phyloP scores from a whole-genome alignment of 352 stramenopile genomes.

The Bremia lactucae region DNA sequence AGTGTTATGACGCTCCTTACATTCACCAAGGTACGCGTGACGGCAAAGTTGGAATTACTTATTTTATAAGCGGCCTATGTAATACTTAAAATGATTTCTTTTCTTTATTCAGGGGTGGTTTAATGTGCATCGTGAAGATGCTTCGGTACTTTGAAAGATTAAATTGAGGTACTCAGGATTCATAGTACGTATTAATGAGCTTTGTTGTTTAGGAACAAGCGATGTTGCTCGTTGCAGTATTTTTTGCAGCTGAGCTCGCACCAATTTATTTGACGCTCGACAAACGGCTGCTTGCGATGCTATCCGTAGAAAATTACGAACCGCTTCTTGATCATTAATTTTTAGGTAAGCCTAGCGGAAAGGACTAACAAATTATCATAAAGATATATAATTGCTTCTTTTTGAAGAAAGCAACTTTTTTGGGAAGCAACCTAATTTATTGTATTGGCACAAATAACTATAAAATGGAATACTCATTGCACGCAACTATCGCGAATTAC shows the following conservation, averaged over 20 bases:
- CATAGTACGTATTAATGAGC: neutral
- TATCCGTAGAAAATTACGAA: slow-evolving; percentile 76
- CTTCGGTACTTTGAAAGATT: slow-evolving; percentile 30
- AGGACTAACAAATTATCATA: too few species aligned
- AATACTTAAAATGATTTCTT: neutral
- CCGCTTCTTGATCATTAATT: slow-evolving; percentile 60
- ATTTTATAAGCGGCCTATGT: neutral
- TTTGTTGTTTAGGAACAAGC: slow-evolving; percentile 44
- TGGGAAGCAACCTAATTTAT: too few species aligned
- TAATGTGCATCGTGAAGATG: slow-evolving; percentile 59
- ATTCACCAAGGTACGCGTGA: slow-evolving; percentile 54
- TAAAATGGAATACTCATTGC: too few species aligned
- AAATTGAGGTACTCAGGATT: neutral
- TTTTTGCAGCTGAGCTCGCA: slow-evolving; percentile 64
- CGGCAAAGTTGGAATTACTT: neutral
- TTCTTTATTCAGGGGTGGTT: slow-evolving; percentile 57
- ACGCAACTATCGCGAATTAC: too few species aligned
- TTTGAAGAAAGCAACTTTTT: too few species aligned
- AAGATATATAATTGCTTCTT: too few species aligned
- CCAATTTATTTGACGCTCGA: slow-evolving; percentile 76
- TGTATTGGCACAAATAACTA: too few species aligned
- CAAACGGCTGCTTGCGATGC: slow-evolving; percentile 57
- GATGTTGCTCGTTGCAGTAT: slow-evolving; percentile 75
- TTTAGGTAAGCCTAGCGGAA: too few species aligned
- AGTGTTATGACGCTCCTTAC: slow-evolving; percentile 83